A percentile compares a stretch with the other conserved stretches of the same genome.
phyloP scores from a whole-genome alignment of 176 grass and related monocot species.

The Pontederia crassipes region DNA sequence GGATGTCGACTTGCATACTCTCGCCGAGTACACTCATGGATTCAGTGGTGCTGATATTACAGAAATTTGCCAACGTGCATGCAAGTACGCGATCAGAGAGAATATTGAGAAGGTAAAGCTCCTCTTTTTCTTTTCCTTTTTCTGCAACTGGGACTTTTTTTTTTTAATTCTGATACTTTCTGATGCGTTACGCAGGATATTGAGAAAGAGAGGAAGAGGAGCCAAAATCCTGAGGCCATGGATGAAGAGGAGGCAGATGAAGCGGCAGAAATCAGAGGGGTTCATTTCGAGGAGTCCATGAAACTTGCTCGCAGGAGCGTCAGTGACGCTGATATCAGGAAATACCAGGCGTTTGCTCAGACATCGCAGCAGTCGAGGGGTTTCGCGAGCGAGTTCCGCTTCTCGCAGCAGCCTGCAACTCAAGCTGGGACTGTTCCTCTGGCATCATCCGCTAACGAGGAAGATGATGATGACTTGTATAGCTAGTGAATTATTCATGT shows the following conservation, averaged over 20 bases:
- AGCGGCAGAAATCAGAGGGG: constrained; percentile 35
- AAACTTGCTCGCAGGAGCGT: constrained; percentile 37
- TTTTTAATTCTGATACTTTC: not conserved
- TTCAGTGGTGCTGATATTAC: too few species aligned
- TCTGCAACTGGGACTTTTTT: not conserved
- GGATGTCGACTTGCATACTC: constrained; percentile 33
- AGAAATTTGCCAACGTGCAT: too few species aligned
- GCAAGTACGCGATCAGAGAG: constrained; percentile 52
- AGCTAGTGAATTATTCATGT: too few species aligned
- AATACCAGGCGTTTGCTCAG: constrained; percentile 58
- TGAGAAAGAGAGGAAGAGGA: constrained; percentile 22
- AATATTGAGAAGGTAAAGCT: constrained; percentile 44
- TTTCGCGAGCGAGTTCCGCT: constrained; percentile 50
- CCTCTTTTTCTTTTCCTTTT: not conserved
- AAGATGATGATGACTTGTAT: constrained; percentile 54
- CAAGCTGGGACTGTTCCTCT: constrained; percentile 16
- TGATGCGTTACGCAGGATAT: constrained; percentile 24
- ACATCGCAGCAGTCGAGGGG: constrained; percentile 59
- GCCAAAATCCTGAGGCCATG: constrained; percentile 20
- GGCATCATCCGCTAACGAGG: constrained; percentile 15
- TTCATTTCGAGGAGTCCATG: constrained; percentile 60
- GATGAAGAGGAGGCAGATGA: constrained; percentile 32
- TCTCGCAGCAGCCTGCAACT: constrained; percentile 15
- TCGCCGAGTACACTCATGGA: constrained; percentile 44
- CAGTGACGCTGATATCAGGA: constrained; percentile 45